Base-by-base conservation (phyloP, 192 early-diverging fungal species). In the Backusella mclennaniae region DNA sequence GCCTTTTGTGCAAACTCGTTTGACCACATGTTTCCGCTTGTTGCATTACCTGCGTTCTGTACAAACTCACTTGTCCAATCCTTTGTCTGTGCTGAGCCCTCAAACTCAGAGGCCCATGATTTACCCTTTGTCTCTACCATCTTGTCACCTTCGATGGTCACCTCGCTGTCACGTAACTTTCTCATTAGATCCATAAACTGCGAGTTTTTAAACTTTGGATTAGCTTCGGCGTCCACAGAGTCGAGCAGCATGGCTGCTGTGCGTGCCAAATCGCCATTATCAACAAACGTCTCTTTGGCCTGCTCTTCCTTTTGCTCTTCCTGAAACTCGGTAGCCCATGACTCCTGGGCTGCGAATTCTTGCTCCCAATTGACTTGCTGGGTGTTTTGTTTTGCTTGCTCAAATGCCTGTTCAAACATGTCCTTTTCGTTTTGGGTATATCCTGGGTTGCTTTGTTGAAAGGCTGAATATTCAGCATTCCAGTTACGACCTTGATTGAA, bases 151-250 rank as follows among this genome's bases (percentile, higher is more conserved):
- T 93, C 94, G 67, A 99, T 93, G 5, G 87, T 89, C 0, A 97
- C 89, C 81, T 97, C 91, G n/a, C 90, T 85, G 85, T 99, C 95
- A 19, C 95, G 88, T 53, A 99, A 84, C 77, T 96, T 88, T 69
- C 94, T 86, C 96, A 99, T 98, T 78, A 99, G 92, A 15, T 87
- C 89, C 83, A 98, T 82, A 73, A 99, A 99, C 59, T 94, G 89
- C 19, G 95, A 97, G 72, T 93, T 88, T 74, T 93, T 91, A 76
- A 99, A 96, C 83, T 99, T 98, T 42, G 97, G 96, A 70, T 98
- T 97, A 63, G 88, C 84, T 6, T 91, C 85, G n/a, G 78, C 82
- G 36, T 89, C 80, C 19, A 98, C 92, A 36, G 91, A 88, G 38
- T 94, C 90, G 15, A 97, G 79, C 31, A 99, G 86, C 71, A 93